Conservation (phyloP, 306 rosid genomes). For the Purshia tridentata region DNA sequence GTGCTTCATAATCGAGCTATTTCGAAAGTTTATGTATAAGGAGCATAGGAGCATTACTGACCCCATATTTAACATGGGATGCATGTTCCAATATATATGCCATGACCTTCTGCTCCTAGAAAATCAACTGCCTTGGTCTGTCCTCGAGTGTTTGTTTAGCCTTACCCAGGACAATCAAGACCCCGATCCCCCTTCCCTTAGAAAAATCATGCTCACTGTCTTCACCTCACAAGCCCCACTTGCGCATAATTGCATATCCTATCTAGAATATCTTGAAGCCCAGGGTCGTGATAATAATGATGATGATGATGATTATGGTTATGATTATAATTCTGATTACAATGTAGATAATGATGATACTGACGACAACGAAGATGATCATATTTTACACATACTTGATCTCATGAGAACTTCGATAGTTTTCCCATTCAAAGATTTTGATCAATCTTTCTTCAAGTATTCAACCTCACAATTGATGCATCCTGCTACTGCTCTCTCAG, state of each 20-base stretch:
- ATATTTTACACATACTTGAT: neutral
- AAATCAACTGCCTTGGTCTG: constrained; percentile 34
- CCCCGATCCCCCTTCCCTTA: neutral
- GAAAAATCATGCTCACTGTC: neutral
- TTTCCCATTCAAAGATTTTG: fast-evolving
- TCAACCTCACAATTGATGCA: no score
- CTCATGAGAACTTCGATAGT: neutral
- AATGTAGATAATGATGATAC: no score
- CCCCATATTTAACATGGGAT: constrained; percentile 23
- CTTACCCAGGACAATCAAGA: neutral
- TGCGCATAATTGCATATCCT: neutral
- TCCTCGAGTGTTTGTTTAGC: constrained; percentile 6
- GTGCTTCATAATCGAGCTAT: constrained; percentile 31
- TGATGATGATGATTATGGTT: no score
- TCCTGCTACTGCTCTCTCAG: neutral
- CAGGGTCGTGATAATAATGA: no score
- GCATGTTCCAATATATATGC: constrained; percentile 15
- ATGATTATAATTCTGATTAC: no score
- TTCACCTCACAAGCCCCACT: neutral
- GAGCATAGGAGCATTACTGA: neutral
- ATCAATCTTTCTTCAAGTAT: no score
- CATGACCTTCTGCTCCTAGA: constrained; percentile 29
- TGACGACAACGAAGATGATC: no score
- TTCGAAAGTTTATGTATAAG: constrained; percentile 5
- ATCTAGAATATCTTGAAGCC: no score